These are phyloP conservation scores for Aspergillus ibericus DNA, from an alignment of 2,329 filamentous ascomycete genomes.

Conservation along the genomic window DNA sequence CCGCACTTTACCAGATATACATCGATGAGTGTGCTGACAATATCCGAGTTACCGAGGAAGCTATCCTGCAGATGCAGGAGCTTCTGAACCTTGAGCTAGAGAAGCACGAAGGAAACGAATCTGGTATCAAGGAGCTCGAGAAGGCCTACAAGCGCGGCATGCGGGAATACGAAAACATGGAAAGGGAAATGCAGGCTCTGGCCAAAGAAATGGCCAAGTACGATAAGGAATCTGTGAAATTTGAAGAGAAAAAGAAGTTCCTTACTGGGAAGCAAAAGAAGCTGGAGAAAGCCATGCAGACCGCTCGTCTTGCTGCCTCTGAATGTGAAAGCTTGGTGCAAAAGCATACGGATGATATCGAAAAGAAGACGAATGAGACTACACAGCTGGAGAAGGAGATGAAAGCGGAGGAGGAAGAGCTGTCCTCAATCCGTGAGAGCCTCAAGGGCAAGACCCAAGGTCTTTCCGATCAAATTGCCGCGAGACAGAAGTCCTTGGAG, in stretches of 20 bases:
- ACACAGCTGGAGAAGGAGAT: constrained; percentile 73
- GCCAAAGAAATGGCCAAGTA: constrained; percentile 87
- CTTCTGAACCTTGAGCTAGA: constrained; percentile 84
- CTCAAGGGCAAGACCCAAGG: constrained; percentile 95
- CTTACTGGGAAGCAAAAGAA: constrained; percentile 89
- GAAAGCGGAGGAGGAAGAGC: constrained; percentile 75
- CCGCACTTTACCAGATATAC: constrained; percentile 88
- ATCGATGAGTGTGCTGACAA: constrained; percentile 87
- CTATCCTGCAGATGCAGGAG: constrained; percentile 84
- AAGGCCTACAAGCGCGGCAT: constrained; percentile 78
- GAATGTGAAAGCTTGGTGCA: constrained; percentile 77
- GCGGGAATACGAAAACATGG: constrained; percentile 78
- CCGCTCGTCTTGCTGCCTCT: constrained; percentile 69
- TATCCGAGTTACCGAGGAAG: constrained; percentile 81
- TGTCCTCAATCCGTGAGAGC: constrained; percentile 77
- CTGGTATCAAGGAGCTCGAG: constrained; percentile 85
- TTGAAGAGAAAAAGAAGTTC: constrained; percentile 97
- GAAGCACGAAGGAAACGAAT: constrained; percentile 86
- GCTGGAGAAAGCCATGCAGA: constrained; percentile 80
- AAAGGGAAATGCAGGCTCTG: constrained; percentile 76
- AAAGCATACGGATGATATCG: constrained; percentile 75
- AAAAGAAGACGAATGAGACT: constrained; percentile 73
- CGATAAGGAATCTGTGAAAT: constrained; percentile 95
- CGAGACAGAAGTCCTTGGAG: constrained; percentile 90
- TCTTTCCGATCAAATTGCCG: constrained; percentile 87